Conservation (phyloP, 345 rosid genomes). For the Citrus medica region DNA sequence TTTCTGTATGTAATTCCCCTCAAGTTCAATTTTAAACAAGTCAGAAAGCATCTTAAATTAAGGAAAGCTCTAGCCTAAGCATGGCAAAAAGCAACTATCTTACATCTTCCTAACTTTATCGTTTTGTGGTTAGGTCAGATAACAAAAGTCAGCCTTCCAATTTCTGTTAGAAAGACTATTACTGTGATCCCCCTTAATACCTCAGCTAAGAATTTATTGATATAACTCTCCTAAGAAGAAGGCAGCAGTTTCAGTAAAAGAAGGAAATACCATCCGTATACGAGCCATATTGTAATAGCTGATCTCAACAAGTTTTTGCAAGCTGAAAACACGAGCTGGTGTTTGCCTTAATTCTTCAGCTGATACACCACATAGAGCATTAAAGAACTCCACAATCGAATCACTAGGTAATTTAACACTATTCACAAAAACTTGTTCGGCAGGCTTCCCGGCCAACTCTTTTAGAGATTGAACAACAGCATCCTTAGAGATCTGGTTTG, state of each 20-base stretch:
- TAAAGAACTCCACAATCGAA: constrained; percentile 90
- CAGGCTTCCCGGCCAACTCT: constrained; percentile 91
- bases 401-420: constrained; percentile 93
- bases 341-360: constrained; percentile 95
- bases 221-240: background rate
- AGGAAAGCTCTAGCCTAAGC: background rate
- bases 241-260: background rate
- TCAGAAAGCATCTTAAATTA: background rate
- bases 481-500: constrained; percentile 98
- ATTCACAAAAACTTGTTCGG: constrained; percentile 89
- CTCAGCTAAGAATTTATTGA: constrained; percentile 3
- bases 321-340: constrained; percentile 98
- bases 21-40: background rate
- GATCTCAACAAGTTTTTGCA: constrained; percentile 98
- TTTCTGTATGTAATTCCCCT: background rate
- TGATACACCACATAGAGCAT: constrained; percentile 94
- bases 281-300: constrained; percentile 99
- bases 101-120: background rate
- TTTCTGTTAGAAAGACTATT: background rate
- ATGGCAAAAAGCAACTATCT: background rate
- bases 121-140: background rate
- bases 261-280: constrained; percentile 79
- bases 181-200: background rate
- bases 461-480: constrained; percentile 85
- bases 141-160: background rate